These are phyloP conservation scores for Leccinum rimulosum DNA, from an alignment of 768 basidiomycete species.

Conservation along the genomic window DNA sequence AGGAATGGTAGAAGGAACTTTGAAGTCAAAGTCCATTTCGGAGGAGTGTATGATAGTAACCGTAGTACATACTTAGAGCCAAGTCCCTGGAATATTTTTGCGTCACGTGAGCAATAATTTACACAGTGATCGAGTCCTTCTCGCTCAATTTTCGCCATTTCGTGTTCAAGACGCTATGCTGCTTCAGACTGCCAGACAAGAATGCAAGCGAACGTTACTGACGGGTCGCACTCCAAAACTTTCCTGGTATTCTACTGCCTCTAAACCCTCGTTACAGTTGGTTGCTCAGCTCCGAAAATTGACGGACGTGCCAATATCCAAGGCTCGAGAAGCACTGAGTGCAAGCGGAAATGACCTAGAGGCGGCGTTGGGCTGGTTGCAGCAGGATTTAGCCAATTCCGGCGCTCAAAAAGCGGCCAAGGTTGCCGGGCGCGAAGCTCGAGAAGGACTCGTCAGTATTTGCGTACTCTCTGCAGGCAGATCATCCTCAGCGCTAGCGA, in stretches of 20 bases:
- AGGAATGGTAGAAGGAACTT: conserved; percentile 56
- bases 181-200: conserved; percentile 4
- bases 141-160: neutral
- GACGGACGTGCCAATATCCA: conserved; percentile 77
- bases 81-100: neutral
- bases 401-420: conserved; percentile 84
- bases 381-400: conserved; percentile 65
- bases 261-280: conserved; percentile 68
- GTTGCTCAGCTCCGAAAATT: conserved; percentile 84
- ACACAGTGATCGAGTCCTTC: neutral
- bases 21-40: conserved; percentile 46
- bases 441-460: conserved; percentile 79
- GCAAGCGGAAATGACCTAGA: conserved; percentile 72
- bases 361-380: conserved; percentile 76
- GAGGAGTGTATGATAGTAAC: neutral
- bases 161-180: conserved; percentile 13
- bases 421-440: conserved; percentile 68
- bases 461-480: conserved; percentile 67
- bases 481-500: conserved; percentile 33
- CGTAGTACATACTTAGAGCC: neutral
- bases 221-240: conserved; percentile 1
- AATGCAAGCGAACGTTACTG: neutral
- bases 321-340: conserved; percentile 84
- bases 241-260: conserved; percentile 49
- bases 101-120: conserved; percentile 23